phyloP scores from a whole-genome alignment of 2,329 filamentous ascomycete species.

The Diplodia scrobiculata region DNA sequence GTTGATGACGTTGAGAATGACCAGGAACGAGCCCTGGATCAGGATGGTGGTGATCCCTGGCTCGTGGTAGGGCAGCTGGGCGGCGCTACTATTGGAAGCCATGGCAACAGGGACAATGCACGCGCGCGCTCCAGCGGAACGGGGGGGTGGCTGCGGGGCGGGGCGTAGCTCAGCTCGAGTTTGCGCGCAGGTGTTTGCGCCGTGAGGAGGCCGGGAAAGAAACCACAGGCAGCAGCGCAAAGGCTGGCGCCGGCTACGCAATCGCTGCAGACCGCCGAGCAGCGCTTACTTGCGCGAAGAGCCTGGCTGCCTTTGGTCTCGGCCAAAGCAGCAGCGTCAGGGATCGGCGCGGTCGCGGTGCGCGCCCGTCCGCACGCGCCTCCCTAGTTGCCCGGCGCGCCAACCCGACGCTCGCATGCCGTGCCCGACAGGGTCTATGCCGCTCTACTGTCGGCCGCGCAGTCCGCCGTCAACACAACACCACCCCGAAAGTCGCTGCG shows the following conservation, averaged over 20 bases:
- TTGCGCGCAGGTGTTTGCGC: not conserved
- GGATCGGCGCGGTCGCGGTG: constrained; percentile 18
- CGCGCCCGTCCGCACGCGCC: constrained; percentile 17
- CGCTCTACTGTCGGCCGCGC: constrained; percentile 22
- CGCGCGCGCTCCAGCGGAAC: constrained; percentile 8
- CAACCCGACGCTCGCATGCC: constrained; percentile 15
- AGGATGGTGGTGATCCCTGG: constrained; percentile 63
- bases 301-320: constrained; percentile 1
- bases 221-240: not conserved
- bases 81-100: constrained; percentile 23
- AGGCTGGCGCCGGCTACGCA: not conserved
- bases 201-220: not conserved
- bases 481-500: not conserved
- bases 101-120: constrained; percentile 1
- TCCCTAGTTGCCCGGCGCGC: constrained; percentile 19
- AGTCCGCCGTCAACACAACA: constrained; percentile 23
- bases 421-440: constrained; percentile 27
- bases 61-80: constrained; percentile 62
- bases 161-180: not conserved
- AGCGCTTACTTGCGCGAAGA: not conserved
- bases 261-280: not conserved
- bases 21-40: constrained; percentile 62
- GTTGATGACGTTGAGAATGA: constrained; percentile 63
- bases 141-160: not conserved
- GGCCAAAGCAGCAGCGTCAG: constrained; percentile 12